Conservation (phyloP, 768 basidiomycete genomes). For the Agrocybe praecox region DNA sequence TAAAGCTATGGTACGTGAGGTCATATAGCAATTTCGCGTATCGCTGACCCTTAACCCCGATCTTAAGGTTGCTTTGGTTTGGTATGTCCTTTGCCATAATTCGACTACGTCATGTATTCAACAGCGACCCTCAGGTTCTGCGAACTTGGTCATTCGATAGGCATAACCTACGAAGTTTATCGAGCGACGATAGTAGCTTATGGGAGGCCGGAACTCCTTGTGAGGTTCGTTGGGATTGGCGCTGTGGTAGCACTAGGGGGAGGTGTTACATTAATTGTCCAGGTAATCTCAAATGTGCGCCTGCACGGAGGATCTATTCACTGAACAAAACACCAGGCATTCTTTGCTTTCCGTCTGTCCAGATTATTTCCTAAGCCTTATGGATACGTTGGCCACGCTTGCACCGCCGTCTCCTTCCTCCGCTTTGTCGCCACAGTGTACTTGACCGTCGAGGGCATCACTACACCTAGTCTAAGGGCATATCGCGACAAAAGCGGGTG, state of each 20-base stretch:
- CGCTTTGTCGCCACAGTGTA: slow-evolving; percentile 30
- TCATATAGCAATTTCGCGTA: not conserved
- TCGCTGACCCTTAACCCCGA: not conserved
- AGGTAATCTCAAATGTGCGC: slow-evolving; percentile 19
- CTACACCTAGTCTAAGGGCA: slow-evolving; percentile 14
- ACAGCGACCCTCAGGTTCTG: slow-evolving; percentile 17
- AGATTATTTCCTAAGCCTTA: slow-evolving; percentile 28
- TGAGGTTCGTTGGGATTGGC: slow-evolving; percentile 21
- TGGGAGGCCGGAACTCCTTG: slow-evolving; percentile 21
- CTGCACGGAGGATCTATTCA: no score
- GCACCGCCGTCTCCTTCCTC: slow-evolving; percentile 23
- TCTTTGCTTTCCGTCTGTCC: slow-evolving; percentile 32
- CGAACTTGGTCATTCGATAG: slow-evolving; percentile 29
- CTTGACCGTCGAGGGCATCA: slow-evolving; percentile 24
- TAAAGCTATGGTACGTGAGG: slow-evolving; percentile 22
- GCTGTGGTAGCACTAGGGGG: slow-evolving; percentile 27
- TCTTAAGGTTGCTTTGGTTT: slow-evolving; percentile 9
- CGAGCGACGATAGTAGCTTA: slow-evolving; percentile 28
- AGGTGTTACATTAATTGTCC: slow-evolving; percentile 29
- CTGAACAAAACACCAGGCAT: slow-evolving; percentile 20
- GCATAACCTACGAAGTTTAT: slow-evolving; percentile 30
- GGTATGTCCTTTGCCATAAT: slow-evolving; percentile 1
- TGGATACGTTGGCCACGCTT: slow-evolving; percentile 26
- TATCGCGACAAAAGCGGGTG: slow-evolving; percentile 28
- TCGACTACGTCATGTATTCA: not conserved